Conservation (phyloP, 2,329 filamentous ascomycete species). For the Curvularia eragrostidis region DNA sequence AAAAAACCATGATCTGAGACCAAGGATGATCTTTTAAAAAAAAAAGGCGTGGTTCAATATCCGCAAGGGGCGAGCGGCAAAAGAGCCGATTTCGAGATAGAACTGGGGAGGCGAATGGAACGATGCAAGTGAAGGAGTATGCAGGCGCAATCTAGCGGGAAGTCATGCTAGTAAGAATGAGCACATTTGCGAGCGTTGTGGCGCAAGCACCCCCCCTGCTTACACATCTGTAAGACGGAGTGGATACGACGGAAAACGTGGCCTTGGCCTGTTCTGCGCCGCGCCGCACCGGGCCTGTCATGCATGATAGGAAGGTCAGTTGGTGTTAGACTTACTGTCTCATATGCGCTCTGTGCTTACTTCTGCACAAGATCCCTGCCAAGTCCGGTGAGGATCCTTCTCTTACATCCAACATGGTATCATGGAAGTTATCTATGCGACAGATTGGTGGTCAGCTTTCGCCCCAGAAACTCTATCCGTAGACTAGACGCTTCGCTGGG, state of each 20-base stretch:
- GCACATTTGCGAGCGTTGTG: conserved; percentile 15
- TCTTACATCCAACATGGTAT: background rate
- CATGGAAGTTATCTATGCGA: too few species aligned
- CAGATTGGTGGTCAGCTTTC: background rate
- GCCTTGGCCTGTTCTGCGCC: background rate
- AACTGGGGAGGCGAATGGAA: background rate
- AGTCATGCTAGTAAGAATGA: background rate
- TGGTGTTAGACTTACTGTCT: background rate
- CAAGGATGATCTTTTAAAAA: background rate
- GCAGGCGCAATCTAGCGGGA: background rate
- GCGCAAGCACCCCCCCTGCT: background rate
- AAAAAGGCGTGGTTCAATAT: background rate
- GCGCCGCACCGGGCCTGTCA: background rate
- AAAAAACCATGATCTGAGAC: background rate
- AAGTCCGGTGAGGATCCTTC: background rate
- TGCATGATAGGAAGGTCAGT: background rate
- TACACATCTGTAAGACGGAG: background rate
- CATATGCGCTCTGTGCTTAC: background rate
- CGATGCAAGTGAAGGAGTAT: background rate
- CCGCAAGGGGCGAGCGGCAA: background rate
- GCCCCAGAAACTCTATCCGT: background rate
- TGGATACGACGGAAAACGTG: background rate
- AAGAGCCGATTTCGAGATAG: background rate
- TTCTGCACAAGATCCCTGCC: background rate
- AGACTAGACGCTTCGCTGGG: background rate